Conservation (phyloP, 1,284 basidiomycete genomes). For the Boletus nobilissimus region DNA sequence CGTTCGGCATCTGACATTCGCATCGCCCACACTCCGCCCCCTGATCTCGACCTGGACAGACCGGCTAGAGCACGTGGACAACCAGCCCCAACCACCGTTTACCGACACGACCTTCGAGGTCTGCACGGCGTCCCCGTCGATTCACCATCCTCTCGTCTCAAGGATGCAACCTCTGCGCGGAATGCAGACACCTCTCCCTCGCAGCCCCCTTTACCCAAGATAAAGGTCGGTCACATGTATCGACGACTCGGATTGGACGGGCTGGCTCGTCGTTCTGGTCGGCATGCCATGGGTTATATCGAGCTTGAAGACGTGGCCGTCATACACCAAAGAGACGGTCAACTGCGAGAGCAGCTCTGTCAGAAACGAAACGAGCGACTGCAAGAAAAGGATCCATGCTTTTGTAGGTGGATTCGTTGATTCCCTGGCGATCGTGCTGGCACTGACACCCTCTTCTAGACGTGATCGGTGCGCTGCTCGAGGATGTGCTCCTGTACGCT, state of each 20-base stretch:
- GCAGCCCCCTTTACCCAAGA: constrained; percentile 33
- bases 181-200: neutral
- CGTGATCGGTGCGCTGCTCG: constrained; percentile 61
- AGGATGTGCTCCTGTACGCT: constrained; percentile 57
- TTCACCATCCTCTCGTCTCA: constrained; percentile 9
- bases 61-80: constrained; percentile 47
- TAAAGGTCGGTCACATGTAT: constrained; percentile 38
- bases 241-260: constrained; percentile 36
- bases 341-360: constrained; percentile 41
- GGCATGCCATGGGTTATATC: constrained; percentile 44
- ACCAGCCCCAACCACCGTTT: constrained; percentile 7
- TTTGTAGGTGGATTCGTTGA: constrained; percentile 38
- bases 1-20: constrained; percentile 44
- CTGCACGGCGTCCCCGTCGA: neutral
- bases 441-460: constrained; percentile 40
- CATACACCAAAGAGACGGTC: constrained; percentile 32
- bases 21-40: constrained; percentile 32
- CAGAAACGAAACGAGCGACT: constrained; percentile 35
- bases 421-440: too few relatives aligned
- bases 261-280: constrained; percentile 37
- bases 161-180: neutral
- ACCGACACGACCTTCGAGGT: constrained; percentile 23
- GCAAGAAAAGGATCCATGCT: constrained; percentile 38
- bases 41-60: constrained; percentile 44
- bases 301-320: constrained; percentile 37